Percentiles rank a stretch among this genome's conserved stretches.
Conservation (phyloP, 176 grass and related monocot genomes). For the Triticum dicoccoides region DNA sequence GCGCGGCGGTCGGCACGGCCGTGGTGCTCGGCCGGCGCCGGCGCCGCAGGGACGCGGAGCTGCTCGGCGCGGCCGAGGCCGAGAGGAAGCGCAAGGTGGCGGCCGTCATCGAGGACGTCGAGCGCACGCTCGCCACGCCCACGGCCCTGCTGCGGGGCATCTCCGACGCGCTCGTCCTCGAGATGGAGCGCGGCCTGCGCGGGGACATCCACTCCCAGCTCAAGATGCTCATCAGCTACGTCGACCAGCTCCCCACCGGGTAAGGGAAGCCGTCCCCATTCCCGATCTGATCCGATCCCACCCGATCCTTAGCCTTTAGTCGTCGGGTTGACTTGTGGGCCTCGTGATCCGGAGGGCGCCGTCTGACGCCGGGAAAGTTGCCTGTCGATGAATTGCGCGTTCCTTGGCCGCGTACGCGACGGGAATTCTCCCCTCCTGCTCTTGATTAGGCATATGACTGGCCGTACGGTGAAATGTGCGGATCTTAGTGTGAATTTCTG, state of each 20-base stretch:
- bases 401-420: neutral
- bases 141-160: constrained; percentile 71
- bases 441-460: neutral
- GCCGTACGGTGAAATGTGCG: neutral
- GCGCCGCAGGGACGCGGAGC: constrained; percentile 21
- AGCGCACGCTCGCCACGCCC: constrained; percentile 64
- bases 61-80: constrained; percentile 6
- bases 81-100: constrained; percentile 33
- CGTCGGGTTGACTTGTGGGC: neutral
- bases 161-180: constrained; percentile 71
- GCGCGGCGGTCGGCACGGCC: constrained; percentile 63
- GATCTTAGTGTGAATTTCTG: neutral
- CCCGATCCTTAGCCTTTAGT: neutral
- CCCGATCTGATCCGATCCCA: neutral
- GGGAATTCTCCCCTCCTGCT: neutral
- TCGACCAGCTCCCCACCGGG: constrained; percentile 89
- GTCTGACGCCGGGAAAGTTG: neutral
- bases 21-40: constrained; percentile 49
- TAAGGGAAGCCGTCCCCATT: constrained; percentile 7
- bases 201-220: constrained; percentile 51
- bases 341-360: constrained; percentile 21
- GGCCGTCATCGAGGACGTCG: constrained; percentile 65
- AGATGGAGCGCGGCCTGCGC: constrained; percentile 86
- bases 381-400: neutral
- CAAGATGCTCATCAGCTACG: constrained; percentile 96